Base-by-base conservation (phyloP, 1,284 basidiomycete species). In the Chalciporus sp. region DNA sequence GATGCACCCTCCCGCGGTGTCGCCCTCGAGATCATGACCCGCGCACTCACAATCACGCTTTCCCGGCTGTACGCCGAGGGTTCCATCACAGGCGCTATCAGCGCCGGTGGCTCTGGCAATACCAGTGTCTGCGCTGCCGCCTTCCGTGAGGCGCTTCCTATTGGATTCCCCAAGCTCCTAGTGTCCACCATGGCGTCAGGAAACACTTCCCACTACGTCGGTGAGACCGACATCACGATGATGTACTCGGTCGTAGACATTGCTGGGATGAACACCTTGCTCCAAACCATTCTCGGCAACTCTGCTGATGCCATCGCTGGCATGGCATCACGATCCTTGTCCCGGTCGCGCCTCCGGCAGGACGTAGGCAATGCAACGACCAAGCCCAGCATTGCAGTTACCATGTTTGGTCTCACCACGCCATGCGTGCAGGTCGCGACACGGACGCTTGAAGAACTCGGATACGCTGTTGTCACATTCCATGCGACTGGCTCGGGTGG, bases 101-200 rank as follows among this genome's bases (percentile, higher is more conserved):
- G 48, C 7, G 57, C 58, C 1, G 69, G 64, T 26, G 66, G 66
- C 16, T 68, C 64, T 7, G 61, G 64, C 11, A 70, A 68, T 17
- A 65, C 69, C 16, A 65, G 52, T 5, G 57, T 65, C 27, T 70
- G 68, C 26, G 57, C 62, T 12, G 20, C 51, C 8, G 62, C 62
- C 2, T 71, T 67, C 44, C 57, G 67, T 17, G 44, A 52, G 19
- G 60, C 61, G 17, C 28, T 68, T 19, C 58, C 62, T 23, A 61
- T 68, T 23, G 60, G 67, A 1, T 67, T 70, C 12, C 64, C 59
- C 19, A 65, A 65, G 48, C 43, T 67, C 35, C 28, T 69, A 43
- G 56, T 68, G 19, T 67, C 67, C 14, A 70, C 66, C 17, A 71
- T 70, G 64, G 55, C 66, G 1, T 68, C 69, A 2, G 67, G 68